Evolutionary conservation across 495 filamentous ascomycete species (phyloP).

Genomic region (Talaromyces thailandensis): DNA sequence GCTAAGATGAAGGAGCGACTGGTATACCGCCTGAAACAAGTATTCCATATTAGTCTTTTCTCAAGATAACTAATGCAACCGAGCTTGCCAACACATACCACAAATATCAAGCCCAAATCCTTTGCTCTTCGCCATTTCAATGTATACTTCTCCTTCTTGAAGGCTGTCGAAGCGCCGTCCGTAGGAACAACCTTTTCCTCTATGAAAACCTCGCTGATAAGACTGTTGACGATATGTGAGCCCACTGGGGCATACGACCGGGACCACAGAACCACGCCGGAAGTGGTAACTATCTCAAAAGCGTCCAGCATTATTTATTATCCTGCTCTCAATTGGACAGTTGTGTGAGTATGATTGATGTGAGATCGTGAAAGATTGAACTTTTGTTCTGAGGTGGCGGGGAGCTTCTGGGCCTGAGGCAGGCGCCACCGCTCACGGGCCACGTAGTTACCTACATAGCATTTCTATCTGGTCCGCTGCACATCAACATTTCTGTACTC

Average conservation of each 20-base stretch:
- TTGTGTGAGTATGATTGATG: neutral
- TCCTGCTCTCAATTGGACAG: neutral
- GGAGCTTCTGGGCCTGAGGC: neutral
- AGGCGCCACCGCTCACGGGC: neutral
- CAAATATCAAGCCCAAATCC: conserved; percentile 89
- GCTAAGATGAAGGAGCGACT: conserved; percentile 84
- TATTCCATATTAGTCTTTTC: neutral
- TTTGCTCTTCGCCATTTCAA: conserved; percentile 89
- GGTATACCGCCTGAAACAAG: conserved; percentile 75
- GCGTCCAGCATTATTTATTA: conserved; percentile 69
- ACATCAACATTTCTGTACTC: neutral
- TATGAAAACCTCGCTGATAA: conserved; percentile 94
- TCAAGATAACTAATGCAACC: neutral
- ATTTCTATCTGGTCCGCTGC: neutral
- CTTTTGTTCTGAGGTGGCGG: neutral
- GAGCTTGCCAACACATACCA: conserved; percentile 47
- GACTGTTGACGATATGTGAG: conserved; percentile 78
- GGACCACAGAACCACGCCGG: conserved; percentile 95
- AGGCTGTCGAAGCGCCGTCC: conserved; percentile 44
- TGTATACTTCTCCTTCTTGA: conserved; percentile 89
- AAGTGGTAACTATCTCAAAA: conserved; percentile 93
- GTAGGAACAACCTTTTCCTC: conserved; percentile 72
- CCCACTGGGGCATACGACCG: conserved; percentile 72
- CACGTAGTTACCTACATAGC: neutral
- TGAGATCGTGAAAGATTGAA: neutral